Percentiles rank a stretch among this genome's conserved stretches.
phyloP scores from a whole-genome alignment of 139 green algal species.

The Closterium sp. region DNA sequence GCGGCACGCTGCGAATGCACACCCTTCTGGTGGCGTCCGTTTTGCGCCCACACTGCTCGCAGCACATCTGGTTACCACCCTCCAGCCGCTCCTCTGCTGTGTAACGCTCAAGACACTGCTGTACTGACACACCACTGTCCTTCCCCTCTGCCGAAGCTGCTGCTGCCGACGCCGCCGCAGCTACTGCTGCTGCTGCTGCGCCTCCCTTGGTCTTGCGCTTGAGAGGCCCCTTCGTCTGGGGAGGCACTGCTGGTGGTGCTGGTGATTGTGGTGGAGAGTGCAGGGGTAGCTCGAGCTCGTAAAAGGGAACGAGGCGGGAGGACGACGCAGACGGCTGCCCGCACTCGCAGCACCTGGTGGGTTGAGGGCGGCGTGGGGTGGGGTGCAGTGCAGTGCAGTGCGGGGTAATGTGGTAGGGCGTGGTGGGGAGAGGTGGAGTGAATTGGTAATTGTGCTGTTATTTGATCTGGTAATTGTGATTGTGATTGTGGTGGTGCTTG shows the following conservation, averaged over 20 bases:
- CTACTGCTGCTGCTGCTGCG: too few relatives aligned
- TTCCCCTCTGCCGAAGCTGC: conserved; percentile 45
- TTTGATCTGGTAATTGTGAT: too few relatives aligned
- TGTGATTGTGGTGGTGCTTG: too few relatives aligned
- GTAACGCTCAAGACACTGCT: conserved; percentile 49
- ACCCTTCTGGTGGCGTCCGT: conserved; percentile 71
- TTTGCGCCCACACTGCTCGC: conserved; percentile 71
- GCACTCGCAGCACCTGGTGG: conserved; percentile 34
- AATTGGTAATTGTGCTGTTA: too few relatives aligned
- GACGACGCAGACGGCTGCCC: conserved; percentile 23
- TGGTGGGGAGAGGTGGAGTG: background rate
- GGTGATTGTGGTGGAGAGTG: background rate
- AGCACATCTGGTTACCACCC: conserved; percentile 82
- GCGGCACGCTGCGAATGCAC: conserved; percentile 69
- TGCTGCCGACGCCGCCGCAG: too few relatives aligned
- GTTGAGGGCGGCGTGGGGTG: too few relatives aligned
- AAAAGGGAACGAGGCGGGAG: conserved; percentile 63
- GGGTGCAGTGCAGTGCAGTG: too few relatives aligned
- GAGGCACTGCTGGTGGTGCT: background rate
- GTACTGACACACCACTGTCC: conserved; percentile 54
- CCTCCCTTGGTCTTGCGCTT: too few relatives aligned
- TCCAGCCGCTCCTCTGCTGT: conserved; percentile 69
- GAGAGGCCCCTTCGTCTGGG: background rate
- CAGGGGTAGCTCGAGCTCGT: conserved; percentile 74
- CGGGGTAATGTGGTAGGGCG: too few relatives aligned